Percentiles rank a stretch among this genome's conserved stretches.
These are phyloP conservation scores for Euphorbia celastroides DNA, from an alignment of 441 rosid species.

Conservation along the genomic window DNA sequence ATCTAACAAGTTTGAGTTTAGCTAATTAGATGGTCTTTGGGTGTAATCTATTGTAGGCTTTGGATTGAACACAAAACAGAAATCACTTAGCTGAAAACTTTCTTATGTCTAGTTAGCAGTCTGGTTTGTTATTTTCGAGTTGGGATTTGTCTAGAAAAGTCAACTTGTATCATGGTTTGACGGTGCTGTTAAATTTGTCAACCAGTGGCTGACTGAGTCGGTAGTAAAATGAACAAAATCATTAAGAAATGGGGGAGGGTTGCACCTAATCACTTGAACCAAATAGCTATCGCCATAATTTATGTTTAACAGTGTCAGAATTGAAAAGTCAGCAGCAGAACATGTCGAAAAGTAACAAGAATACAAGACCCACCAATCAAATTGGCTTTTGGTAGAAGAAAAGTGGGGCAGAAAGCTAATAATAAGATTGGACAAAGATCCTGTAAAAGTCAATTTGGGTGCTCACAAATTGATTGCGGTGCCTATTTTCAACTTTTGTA, in stretches of 20 bases:
- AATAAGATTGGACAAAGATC: not conserved
- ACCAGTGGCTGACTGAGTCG: not conserved
- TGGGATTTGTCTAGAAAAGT: not conserved
- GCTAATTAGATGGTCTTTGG: not conserved
- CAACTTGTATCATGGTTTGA: not conserved
- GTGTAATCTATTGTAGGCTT: not conserved
- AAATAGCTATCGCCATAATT: not conserved
- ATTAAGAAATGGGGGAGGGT: not conserved
- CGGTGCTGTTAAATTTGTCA: not conserved
- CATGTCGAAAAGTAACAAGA: constrained; percentile 3
- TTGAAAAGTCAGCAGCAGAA: constrained; percentile 4
- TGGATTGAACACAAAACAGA: not conserved
- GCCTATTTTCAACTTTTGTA: constrained; percentile 21
- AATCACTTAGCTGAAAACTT: not conserved
- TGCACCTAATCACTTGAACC: not conserved
- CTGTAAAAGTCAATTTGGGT: constrained; percentile 6
- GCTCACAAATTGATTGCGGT: not conserved
- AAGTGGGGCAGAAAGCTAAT: constrained; percentile 6
- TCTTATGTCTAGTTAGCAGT: not conserved
- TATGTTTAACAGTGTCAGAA: not conserved
- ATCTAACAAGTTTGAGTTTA: not conserved
- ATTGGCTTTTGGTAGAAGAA: constrained; percentile 15
- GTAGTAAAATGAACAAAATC: not conserved
- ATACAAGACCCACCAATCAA: constrained; percentile 3
- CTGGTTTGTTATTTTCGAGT: not conserved